A percentile compares a stretch with the other conserved stretches of the same genome.
These are phyloP conservation scores for Pseudogymnoascus verrucosus DNA, from an alignment of 2,329 filamentous ascomycete genomes.

Conservation along the genomic window DNA sequence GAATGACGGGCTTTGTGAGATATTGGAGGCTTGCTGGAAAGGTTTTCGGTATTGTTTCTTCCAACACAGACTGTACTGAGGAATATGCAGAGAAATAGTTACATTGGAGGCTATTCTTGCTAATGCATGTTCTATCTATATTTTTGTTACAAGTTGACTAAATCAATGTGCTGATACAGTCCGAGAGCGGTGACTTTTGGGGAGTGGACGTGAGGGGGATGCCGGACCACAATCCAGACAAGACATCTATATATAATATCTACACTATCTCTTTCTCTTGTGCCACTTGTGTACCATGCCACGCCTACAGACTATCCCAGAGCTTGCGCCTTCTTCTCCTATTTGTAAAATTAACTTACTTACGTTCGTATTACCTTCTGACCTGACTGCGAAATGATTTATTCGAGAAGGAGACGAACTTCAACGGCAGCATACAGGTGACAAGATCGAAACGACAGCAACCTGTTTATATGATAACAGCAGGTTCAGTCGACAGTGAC, in stretches of 20 bases:
- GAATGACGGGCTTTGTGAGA: not conserved
- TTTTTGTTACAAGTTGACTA: not conserved
- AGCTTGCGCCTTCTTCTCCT: not conserved
- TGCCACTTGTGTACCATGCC: no score
- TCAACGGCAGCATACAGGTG: not conserved
- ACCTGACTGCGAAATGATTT: not conserved
- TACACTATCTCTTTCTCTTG: no score
- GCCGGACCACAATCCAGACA: no score
- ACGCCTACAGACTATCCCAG: not conserved
- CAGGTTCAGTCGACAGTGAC: not conserved
- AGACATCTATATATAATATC: not conserved
- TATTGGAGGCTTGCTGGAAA: not conserved
- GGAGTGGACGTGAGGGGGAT: not conserved
- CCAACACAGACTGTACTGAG: not conserved
- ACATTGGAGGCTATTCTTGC: not conserved
- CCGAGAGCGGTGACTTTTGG: not conserved
- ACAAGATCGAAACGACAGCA: not conserved
- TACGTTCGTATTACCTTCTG: not conserved
- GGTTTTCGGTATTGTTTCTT: not conserved
- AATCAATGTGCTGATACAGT: not conserved
- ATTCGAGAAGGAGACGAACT: not conserved
- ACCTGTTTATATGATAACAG: not conserved
- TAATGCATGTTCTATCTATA: not conserved
- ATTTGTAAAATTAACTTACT: not conserved
- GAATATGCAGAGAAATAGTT: not conserved